Percentiles rank a stretch among this genome's conserved stretches.
These are phyloP conservation scores for Pleurotus eryngii DNA, from an alignment of 768 basidiomycete genomes.

Conservation along the genomic window DNA sequence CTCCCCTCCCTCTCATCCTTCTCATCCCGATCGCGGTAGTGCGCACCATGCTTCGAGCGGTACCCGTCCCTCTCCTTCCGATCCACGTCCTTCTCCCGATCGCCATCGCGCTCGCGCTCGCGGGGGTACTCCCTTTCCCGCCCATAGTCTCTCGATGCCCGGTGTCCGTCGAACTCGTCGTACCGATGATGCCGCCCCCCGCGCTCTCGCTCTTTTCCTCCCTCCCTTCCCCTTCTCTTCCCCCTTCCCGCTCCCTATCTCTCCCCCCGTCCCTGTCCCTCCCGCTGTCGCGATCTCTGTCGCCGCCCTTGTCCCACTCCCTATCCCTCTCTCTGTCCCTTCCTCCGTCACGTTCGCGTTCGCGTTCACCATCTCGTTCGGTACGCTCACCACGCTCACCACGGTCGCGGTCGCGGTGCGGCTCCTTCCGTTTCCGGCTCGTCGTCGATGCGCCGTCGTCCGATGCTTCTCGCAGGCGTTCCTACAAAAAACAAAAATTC, in stretches of 20 bases:
- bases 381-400: conserved; percentile 14
- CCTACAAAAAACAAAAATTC: conserved; percentile 36
- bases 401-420: conserved; percentile 38
- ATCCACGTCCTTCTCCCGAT: conserved; percentile 32
- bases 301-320: conserved; percentile 34
- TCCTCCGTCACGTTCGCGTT: conserved; percentile 37
- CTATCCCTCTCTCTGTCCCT: conserved; percentile 32
- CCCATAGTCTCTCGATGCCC: conserved; percentile 38
- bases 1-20: conserved; percentile 55
- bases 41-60: conserved; percentile 35
- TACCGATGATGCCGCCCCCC: conserved; percentile 41
- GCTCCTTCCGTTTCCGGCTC: conserved; percentile 79
- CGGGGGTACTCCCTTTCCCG: conserved; percentile 9
- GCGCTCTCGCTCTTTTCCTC: conserved; percentile 31
- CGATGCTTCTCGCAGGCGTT: conserved; percentile 72
- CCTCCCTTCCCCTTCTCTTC: conserved; percentile 16
- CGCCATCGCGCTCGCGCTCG: conserved; percentile 28
- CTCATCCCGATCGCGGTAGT: conserved; percentile 55
- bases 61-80: conserved; percentile 39
- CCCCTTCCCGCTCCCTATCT: conserved; percentile 29
- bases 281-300: conserved; percentile 32
- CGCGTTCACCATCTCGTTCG: conserved; percentile 33
- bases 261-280: conserved; percentile 34
- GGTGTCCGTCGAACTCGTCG: conserved; percentile 46
- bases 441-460: conserved; percentile 85